Evolutionary conservation across 2,329 filamentous ascomycete genomes (phyloP), one percentile per base, ranked within the genome.

Genomic region (Paraphaeosphaeria sporulosa): DNA sequence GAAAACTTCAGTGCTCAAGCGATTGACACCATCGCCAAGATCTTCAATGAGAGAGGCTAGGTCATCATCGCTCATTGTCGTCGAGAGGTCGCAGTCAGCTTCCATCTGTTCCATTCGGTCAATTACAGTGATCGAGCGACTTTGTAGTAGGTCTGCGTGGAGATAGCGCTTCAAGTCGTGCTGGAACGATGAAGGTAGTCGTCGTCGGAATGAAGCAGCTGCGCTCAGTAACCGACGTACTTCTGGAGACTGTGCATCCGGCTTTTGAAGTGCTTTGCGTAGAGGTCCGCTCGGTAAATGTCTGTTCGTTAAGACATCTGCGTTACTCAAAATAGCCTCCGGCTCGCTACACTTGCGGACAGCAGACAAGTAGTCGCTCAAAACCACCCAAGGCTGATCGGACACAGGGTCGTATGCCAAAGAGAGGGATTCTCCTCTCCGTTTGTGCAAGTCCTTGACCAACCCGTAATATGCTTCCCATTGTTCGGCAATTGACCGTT

Each of bases 391-490:
- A 1, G 92, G 87, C 80, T 94, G 86, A 52, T 90, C 89, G 10
- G 85, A 84, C 50, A 86, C 84, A 0, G 85, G 77, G 70, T 98
- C 95, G 57, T 92, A 88, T 0, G 89, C 87, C 47, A 98, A 82
- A 1, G 91, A 89, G 47, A 98, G 79, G 0, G 92, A 90, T 71
- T 97, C 94, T 19, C 91, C 90, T 71, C 94, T 86, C 70, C 92
- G 90, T 70, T 91, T 93, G 74, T 98, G 93, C 43, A 99, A 81
- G 74, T 97, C 94, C 13, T 91, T 84, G 19, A 96, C 85, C 19
- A 98, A 84, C 34, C 93, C 89, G 80, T 93, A 97, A 77, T 96
- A 96, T 53, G 91, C 87, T 64, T 91, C 88, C 95, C 95, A 99
- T 75, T 97, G 93, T 12, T 86, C 85, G 72, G 95, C 90, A 55